Conservation (phyloP, 2,329 filamentous ascomycete species). For the Penicillium sp. region DNA sequence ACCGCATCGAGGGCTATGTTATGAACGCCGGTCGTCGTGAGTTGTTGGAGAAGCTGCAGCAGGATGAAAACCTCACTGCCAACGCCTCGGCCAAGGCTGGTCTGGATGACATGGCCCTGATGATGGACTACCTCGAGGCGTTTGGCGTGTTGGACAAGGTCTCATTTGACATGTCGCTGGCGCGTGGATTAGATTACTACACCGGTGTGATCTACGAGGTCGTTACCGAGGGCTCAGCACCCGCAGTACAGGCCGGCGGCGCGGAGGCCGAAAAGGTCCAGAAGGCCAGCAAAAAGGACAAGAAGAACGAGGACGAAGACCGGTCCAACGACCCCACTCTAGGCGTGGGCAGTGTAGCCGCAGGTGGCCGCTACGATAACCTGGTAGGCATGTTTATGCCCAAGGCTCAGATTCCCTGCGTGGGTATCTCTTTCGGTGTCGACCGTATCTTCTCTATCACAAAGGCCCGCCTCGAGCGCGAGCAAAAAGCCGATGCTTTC, state of each 20-base stretch:
- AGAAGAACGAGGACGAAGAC: constrained; percentile 60
- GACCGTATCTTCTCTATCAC: constrained; percentile 93
- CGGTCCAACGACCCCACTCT: constrained; percentile 72
- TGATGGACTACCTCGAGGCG: constrained; percentile 76
- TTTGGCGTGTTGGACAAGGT: constrained; percentile 68
- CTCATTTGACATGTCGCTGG: constrained; percentile 84
- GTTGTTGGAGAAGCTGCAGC: constrained; percentile 64
- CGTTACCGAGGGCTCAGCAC: constrained; percentile 72
- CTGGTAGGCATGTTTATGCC: constrained; percentile 90
- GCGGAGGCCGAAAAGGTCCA: constrained; percentile 33
- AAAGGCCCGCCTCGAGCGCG: constrained; percentile 65
- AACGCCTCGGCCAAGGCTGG: constrained; percentile 75
- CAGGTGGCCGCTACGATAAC: constrained; percentile 86
- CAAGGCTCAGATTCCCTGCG: constrained; percentile 80
- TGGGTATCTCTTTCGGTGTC: constrained; percentile 88
- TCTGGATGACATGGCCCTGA: constrained; percentile 70
- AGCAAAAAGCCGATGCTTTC: constrained; percentile 50
- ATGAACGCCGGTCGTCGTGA: constrained; percentile 68
- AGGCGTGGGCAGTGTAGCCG: constrained; percentile 81
- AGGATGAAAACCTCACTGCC: constrained; percentile 61
- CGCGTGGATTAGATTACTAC: constrained; percentile 88
- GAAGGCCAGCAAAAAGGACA: constrained; percentile 42
- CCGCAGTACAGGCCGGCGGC: constrained; percentile 41
- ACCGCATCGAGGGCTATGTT: constrained; percentile 84
- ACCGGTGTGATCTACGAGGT: constrained; percentile 89